phyloP scores from a whole-genome alignment of 257 asterid species.

The Leptodermis oblonga region DNA sequence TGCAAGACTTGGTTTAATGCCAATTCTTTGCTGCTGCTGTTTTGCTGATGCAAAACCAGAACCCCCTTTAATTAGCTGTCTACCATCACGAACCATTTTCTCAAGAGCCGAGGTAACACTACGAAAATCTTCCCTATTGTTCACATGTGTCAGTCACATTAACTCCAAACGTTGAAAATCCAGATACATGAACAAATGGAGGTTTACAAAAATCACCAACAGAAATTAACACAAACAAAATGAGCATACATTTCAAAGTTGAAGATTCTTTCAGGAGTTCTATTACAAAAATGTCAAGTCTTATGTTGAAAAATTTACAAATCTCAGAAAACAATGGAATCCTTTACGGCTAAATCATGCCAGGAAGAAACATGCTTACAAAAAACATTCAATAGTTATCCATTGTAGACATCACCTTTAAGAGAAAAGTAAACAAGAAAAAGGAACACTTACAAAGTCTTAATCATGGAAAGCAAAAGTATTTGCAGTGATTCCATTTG shows the following conservation, averaged over 20 bases:
- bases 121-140: slow-evolving; percentile 54
- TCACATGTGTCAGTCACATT: not conserved
- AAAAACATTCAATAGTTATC: not conserved
- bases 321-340: not conserved
- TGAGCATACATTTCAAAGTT: not conserved
- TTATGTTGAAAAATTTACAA: not conserved
- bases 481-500: slow-evolving; percentile 67
- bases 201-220: not conserved
- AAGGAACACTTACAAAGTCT: slow-evolving; percentile 39
- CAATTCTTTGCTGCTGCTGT: slow-evolving; percentile 58
- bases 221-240: not conserved
- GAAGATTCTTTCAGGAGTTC: no score
- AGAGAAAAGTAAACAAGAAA: not conserved
- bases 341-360: not conserved
- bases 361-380: not conserved
- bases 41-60: slow-evolving; percentile 37
- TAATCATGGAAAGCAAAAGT: slow-evolving; percentile 46
- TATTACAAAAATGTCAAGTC: not conserved
- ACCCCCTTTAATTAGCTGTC: slow-evolving; percentile 46
- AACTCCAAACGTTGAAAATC: not conserved
- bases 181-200: not conserved
- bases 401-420: not conserved
- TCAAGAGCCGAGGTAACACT: slow-evolving; percentile 46
- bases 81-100: slow-evolving; percentile 64
- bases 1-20: slow-evolving; percentile 64